Base-by-base conservation (phyloP, 495 filamentous ascomycete genomes). In the Achaetomiella virescens region DNA sequence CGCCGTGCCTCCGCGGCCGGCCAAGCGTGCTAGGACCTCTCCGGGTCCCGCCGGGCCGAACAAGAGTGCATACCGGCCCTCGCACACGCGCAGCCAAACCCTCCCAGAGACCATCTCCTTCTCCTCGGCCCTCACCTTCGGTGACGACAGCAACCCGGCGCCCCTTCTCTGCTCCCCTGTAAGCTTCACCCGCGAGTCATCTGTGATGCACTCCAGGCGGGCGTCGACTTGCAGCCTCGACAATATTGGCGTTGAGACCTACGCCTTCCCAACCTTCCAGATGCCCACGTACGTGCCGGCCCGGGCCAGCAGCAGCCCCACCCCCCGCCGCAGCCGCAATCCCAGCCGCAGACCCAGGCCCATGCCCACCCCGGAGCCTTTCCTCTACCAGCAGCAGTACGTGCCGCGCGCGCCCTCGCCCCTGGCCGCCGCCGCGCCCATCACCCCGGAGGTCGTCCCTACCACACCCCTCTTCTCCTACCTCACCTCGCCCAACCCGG, bases 241-340 rank as follows among this genome's bases (percentile, higher is more conserved):
- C 63, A 81, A 81, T 47, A 73, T 75, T 35, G 76, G 78, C 31
- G 69, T 90, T 49, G 81, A 79, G 58, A 85, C 84, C 58, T 91
- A 81, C 72, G 84, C 83, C 45, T 91, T 86, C 73, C 87, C 89
- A 8, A 87, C 88, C 46, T 93, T 93, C 69, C 85, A 87, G 42
- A 80, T 87, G 64, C 86, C 88, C 24, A 74, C 80, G 35, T 91
- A 89, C 63, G 74, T 83, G 41, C 70, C 74, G 48, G 59, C 62
- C 52, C 68, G 66, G 50, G 51, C 61, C 24, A 66, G 67, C 57
- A 57, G 43, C 46, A 70, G 66, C 60, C 67, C 64, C 12, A 59
- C 62, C 10, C 67, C 62, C 9, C 58, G 27, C 27, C 27, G 27
- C 27, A 62, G 29, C 66, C 71, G 40, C 64, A 60, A 17, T 55